Evolutionary conservation across 2,329 filamentous ascomycete species (phyloP), one percentile per base, ranked within the genome.

Genomic region (Trichoderma guizhouense): DNA sequence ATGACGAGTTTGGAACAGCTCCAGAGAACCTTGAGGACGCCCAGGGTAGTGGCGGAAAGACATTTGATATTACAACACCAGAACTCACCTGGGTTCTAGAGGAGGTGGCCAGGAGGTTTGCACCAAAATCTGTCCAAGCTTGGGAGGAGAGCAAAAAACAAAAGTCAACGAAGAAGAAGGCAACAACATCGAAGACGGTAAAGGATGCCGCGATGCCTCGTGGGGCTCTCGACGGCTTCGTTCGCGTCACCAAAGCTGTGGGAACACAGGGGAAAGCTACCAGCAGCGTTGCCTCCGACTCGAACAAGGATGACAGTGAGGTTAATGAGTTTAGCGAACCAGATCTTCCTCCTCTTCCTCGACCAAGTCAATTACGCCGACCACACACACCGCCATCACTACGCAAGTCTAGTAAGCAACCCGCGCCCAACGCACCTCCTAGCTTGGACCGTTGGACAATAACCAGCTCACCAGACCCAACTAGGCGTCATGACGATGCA

Each of bases 11-110:
- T 15, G 85, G 85, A 0, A 85, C 81, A 76, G 65, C 83, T 77
- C 65, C 80, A 78, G 76, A 76, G 5, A 73, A 73, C 2, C 72
- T 74, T 1, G 81, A 78, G n/a, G 71, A 74, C 14, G 72, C 63
- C 15, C 58, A 73, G 7, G 53, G 58, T 5, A n/a, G 71, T 5
- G n/a, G 69, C 15, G 61, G 57, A 47, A 85, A 84, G 68, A 73
- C 79, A 1, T 94, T 92, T 75, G 90, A 94, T 76, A 92, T 93
- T 0, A 86, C 85, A 9, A 85, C 89, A 32, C 83, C 89, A 1
- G 89, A 93, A 53, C 73, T 79, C n/a, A 74, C 76, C 21, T 84
- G 83, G 83, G 76, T 83, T 6, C 74, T 83, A 21, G 83, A 84
- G 65, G 75, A 74, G 5, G 74, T 82, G n/a, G 78, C 77, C 18